Conservation (phyloP, 345 rosid genomes). For the Syzygium oleosum region DNA sequence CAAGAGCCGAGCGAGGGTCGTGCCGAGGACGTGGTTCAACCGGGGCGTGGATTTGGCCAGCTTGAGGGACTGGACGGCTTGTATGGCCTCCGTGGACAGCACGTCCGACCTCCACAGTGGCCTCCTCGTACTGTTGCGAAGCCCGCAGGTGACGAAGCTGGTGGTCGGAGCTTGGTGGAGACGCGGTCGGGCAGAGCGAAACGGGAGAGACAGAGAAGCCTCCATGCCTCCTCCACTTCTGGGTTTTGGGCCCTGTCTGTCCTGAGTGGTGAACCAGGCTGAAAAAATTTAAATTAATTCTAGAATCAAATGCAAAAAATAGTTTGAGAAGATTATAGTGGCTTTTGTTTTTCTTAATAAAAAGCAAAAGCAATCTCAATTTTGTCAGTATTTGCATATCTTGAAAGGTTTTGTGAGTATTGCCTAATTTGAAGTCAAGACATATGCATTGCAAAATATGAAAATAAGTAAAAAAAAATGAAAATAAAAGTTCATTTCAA, state of each 20-base stretch:
- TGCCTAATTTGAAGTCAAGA: background rate
- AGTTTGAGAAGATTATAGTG: no score
- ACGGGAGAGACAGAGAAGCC: background rate
- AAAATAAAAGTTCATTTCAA: background rate
- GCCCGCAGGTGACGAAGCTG: slow-evolving; percentile 31
- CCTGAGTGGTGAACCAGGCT: background rate
- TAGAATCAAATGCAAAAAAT: background rate
- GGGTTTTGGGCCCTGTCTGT: background rate
- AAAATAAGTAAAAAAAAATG: background rate
- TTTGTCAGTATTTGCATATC: background rate
- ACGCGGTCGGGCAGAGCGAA: background rate
- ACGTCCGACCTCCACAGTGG: slow-evolving; percentile 39
- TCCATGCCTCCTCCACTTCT: background rate
- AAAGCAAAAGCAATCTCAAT: no score
- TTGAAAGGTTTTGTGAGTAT: background rate
- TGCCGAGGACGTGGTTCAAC: slow-evolving; percentile 15
- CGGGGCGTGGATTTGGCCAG: slow-evolving; percentile 34
- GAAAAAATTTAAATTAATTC: background rate
- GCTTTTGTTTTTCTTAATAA: no score
- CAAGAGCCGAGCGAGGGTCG: slow-evolving; percentile 39
- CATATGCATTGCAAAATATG: background rate
- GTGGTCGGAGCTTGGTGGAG: background rate
- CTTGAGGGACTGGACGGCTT: slow-evolving; percentile 50
- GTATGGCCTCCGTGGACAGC: slow-evolving; percentile 47
- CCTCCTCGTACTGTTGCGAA: slow-evolving; percentile 25